Evolutionary conservation across 2,329 filamentous ascomycete species (phyloP), one percentile per base, ranked within the genome.

Genomic region (Beauveria bassiana): DNA sequence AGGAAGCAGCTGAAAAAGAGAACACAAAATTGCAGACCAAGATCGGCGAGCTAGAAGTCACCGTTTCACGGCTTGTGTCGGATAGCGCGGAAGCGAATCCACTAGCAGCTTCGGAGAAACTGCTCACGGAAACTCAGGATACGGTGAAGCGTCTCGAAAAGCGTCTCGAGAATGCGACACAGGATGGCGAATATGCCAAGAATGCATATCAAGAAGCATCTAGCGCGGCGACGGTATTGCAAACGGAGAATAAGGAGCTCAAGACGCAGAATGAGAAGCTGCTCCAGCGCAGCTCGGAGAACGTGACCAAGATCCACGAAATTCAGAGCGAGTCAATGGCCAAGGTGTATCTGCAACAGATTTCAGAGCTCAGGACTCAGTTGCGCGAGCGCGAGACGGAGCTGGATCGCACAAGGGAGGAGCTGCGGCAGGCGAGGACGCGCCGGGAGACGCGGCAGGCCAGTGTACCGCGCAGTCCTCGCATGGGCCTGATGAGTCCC

Each of bases 171-270:
- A 72, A 75, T 5, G 71, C 77, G 4, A 72, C 80, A 31, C 75
- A 74, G 16, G 82, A 86, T 4, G 73, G 79, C 28, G 82, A 85
- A 1, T 90, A 86, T 66, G 74, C 79, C 14, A 80, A 83, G 58
- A 76, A 77, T 4, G 75, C 79, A 10, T 90, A 89, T 66, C 86
- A 88, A 66, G 76, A 81, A 24, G 79, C 81, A 1, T 84, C 82
- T 9, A 77, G 78, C 38, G 70, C 75, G 1, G 79, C 78, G 2
- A 73, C 74, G 16, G 74, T 76, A 18, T 71, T 84, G 3, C 71
- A 73, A 22, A 67, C 72, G 2, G 79, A 84, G 66, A 82, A 81
- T 65, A 70, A 70, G 20, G 72, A 75, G 8, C 74, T 87, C 2
- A 74, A 75, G 58, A 68, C 68, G 10, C 71, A 74, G 28, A 71